Evolutionary conservation across 257 asterid genomes (phyloP).

Genomic region (Solanum chiquidenum): DNA sequence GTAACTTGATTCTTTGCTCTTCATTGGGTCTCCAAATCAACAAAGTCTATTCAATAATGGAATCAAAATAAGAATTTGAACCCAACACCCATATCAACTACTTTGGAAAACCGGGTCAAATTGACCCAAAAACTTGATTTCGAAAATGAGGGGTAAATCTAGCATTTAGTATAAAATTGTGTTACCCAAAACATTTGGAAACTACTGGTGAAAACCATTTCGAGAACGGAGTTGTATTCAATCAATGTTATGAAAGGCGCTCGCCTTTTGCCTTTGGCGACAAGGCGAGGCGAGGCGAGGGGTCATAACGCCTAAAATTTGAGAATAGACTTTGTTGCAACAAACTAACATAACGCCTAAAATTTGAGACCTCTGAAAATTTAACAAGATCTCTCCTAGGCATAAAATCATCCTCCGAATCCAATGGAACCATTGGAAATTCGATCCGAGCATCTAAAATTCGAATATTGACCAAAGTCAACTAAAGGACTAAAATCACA

Average conservation of each 20-base stretch:
- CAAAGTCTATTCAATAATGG: background rate
- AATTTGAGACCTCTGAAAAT: background rate
- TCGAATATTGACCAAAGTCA: background rate
- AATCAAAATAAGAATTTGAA: background rate
- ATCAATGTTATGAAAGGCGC: background rate
- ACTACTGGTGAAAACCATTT: background rate
- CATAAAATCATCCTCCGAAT: background rate
- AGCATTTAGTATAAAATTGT: too few species aligned
- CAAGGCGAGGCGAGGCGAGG: background rate
- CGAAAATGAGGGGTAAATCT: background rate
- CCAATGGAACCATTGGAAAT: background rate
- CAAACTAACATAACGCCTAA: background rate
- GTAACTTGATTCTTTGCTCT: background rate
- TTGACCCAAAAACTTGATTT: background rate
- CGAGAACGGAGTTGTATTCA: background rate
- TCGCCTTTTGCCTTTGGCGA: background rate
- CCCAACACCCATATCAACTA: background rate
- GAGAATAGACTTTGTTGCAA: background rate
- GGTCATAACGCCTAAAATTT: background rate
- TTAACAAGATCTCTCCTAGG: background rate
- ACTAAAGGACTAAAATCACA: background rate
- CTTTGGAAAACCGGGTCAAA: background rate
- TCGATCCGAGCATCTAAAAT: background rate
- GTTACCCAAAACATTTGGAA: background rate
- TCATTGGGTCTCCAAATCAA: background rate